Base-by-base conservation (phyloP, 2,329 filamentous ascomycete genomes). In the Leptographium wingfieldii region DNA sequence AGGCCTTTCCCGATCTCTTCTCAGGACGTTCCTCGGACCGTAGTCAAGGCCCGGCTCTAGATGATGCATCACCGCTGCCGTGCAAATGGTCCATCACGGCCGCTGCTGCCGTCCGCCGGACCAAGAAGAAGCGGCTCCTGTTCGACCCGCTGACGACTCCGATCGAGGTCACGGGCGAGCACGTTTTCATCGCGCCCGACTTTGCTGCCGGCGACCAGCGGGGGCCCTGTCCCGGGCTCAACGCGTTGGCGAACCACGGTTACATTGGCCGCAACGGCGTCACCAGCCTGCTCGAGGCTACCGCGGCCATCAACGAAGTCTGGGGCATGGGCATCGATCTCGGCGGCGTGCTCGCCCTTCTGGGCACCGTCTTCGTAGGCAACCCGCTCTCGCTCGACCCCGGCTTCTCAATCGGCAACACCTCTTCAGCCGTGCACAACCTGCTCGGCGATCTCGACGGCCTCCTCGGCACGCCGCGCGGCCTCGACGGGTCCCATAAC, bases 401-500 rank as follows among this genome's bases (percentile, higher is more conserved):
- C 1, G 73, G 76, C 33, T 43, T 52, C 16, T 46, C 57, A 33
- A 58, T 53, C 57, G 35, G 48, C 33, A 19, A 31, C 3, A 68
- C 67, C 56, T 70, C 72, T 16, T 70, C 72, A 60, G 74, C 76
- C 62, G 68, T 77, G 7, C 68, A 77, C 5, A 59, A 59, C 58
- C 69, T 58, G 19, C 46, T 58, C 9, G 56, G 71, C 29, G 74
- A 78, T 56, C 64, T 78, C 0, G 62, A 73, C 1, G 76, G 77
- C 1, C 69, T 79, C 3, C 67, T 79, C 0, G 74, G 75, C 3
- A 71, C 71, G 19, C 77, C 77, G 0, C 73, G 74, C 51, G 78
- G 78, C 5, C 71, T 82, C 2, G 69, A 69, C 16, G 76, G 76
- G n/a, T 76, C 75, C 3, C 80, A 83, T 67, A 81, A 81, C 66